A percentile compares a stretch with the other conserved stretches of the same genome.
Conservation (phyloP, 495 filamentous ascomycete species). For the Glonium stellatum region DNA sequence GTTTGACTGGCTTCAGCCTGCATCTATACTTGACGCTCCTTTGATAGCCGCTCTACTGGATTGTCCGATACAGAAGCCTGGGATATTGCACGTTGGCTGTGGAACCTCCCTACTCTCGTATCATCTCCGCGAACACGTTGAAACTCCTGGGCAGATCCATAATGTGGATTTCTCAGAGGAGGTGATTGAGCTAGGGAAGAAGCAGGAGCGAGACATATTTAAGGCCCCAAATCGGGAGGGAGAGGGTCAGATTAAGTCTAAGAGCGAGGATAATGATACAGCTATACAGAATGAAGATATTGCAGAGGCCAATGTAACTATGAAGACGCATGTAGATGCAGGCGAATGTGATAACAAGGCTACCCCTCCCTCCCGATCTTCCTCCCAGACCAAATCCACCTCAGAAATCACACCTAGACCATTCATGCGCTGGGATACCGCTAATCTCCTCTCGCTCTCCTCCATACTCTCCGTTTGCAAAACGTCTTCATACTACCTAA, state of each 20-base stretch:
- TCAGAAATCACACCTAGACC: background rate
- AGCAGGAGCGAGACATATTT: slow-evolving; percentile 23
- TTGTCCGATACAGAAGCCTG: slow-evolving; percentile 2
- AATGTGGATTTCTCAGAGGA: slow-evolving; percentile 30
- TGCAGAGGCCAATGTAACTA: background rate
- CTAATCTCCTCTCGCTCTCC: slow-evolving; percentile 19
- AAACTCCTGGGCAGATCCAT: slow-evolving; percentile 18
- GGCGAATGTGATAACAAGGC: too few species aligned
- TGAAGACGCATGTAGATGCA: background rate
- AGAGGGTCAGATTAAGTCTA: background rate
- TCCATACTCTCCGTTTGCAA: slow-evolving; percentile 17
- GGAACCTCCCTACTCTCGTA: slow-evolving; percentile 27
- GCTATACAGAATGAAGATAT: background rate
- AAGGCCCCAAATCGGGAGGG: background rate
- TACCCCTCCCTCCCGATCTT: background rate
- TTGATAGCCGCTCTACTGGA: slow-evolving; percentile 13
- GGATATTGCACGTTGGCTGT: slow-evolving; percentile 29
- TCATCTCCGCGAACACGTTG: slow-evolving; percentile 26
- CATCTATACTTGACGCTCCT: slow-evolving; percentile 22
- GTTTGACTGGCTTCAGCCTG: slow-evolving; percentile 29
- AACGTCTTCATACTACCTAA: slow-evolving; percentile 16
- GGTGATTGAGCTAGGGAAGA: slow-evolving; percentile 19
- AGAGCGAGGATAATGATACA: background rate
- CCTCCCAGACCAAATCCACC: background rate
- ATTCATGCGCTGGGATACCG: slow-evolving; percentile 27